Conservation (phyloP, 352 stramenopile species). For the Thraustochytrium sp. region DNA sequence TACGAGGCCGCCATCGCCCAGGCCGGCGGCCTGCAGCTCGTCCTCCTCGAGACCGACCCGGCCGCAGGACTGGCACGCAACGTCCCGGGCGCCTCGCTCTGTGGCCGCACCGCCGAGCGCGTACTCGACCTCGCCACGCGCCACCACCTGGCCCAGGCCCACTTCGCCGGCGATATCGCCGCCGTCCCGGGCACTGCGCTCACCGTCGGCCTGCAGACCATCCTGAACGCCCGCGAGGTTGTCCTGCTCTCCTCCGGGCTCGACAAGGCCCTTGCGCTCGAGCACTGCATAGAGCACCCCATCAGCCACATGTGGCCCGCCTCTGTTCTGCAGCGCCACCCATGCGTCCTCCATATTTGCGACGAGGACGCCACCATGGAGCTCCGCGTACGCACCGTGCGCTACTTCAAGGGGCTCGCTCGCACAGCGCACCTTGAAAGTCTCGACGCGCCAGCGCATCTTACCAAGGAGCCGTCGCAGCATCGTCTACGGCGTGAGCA, state of each 20-base stretch:
- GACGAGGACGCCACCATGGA: slow-evolving; percentile 70
- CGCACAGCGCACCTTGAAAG: slow-evolving; percentile 34
- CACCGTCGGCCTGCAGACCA: slow-evolving; percentile 51
- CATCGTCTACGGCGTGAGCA: background rate
- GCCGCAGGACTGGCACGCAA: background rate
- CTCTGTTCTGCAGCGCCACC: slow-evolving; percentile 67
- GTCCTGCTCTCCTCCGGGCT: slow-evolving; percentile 62
- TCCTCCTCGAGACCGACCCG: background rate
- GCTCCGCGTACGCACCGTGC: slow-evolving; percentile 70
- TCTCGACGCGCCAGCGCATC: background rate
- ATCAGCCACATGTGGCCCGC: slow-evolving; percentile 75
- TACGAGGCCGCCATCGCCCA: background rate
- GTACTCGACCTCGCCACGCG: background rate
- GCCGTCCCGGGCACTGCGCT: background rate
- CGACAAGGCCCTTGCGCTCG: background rate
- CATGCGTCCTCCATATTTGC: slow-evolving; percentile 53
- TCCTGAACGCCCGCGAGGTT: slow-evolving; percentile 67
- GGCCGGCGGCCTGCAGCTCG: background rate
- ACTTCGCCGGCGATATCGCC: background rate
- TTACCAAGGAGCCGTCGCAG: background rate
- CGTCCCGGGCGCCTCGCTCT: background rate
- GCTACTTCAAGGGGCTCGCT: slow-evolving; percentile 72
- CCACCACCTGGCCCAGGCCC: background rate
- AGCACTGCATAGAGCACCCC: background rate
- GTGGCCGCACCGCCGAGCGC: background rate